Conservation (phyloP, 2,329 filamentous ascomycete species). For the Colletotrichum orbiculare region DNA sequence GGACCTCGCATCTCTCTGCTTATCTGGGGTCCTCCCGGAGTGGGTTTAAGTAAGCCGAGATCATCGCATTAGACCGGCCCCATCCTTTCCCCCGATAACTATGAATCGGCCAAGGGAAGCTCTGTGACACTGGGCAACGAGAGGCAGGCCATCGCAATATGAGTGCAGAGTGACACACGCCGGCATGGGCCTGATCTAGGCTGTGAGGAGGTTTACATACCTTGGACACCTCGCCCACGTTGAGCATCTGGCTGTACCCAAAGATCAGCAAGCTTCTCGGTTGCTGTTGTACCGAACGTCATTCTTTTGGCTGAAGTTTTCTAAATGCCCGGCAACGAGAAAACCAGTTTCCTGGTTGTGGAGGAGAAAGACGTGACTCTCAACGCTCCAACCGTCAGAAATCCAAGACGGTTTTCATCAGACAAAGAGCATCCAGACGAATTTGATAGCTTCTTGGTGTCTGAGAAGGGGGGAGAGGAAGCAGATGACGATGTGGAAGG, state of each 20-base stretch:
- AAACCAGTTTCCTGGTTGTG: neutral
- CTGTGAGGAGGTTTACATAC: constrained; percentile 8
- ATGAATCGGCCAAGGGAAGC: too few relatives aligned
- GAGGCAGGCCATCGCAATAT: too few relatives aligned
- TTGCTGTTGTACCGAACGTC: neutral
- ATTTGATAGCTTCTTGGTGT: constrained; percentile 8
- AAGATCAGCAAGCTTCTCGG: constrained; percentile 14
- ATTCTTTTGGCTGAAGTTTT: constrained; percentile 4
- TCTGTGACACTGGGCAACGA: too few relatives aligned
- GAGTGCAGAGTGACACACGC: neutral
- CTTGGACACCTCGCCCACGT: neutral
- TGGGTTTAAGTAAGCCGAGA: too few relatives aligned
- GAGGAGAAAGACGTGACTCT: neutral
- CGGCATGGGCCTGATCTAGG: neutral
- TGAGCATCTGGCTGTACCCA: too few relatives aligned
- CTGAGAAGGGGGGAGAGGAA: neutral
- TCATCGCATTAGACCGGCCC: too few relatives aligned
- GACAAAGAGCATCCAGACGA: constrained; percentile 10
- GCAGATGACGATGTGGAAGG: neutral
- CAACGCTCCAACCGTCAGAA: neutral
- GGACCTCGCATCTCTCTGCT: too few relatives aligned
- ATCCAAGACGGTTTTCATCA: constrained; percentile 3
- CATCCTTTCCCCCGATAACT: too few relatives aligned
- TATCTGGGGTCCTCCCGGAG: too few relatives aligned
- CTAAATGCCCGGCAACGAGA: constrained; percentile 2